Base-by-base conservation (phyloP, 148 eudicot genomes). In the Vaccinium macrocarpon region DNA sequence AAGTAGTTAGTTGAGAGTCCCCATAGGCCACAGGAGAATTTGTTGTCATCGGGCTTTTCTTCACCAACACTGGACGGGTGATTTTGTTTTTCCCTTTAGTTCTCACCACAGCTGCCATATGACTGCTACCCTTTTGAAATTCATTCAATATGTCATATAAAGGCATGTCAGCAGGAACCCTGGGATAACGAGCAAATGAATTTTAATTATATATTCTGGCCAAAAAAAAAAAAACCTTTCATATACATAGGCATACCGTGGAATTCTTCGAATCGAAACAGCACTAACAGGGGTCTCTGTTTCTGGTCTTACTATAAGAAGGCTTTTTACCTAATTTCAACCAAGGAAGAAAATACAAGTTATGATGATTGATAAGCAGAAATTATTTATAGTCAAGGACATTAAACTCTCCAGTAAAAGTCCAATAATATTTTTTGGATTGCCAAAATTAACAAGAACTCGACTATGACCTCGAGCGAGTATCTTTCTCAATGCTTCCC, bases 241-340 rank as follows among this genome's bases (percentile, higher is more conserved):
- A 48, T 25, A 80, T 46, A 48, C 76, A 78, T 11, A 72, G 73
- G 61, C 86, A 72, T 23, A 96, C 99, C 99, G 90, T 77, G 99
- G 99, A 87, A 96, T 92, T 88, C 91, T 96, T 78, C 99, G 86
- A 68, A 96, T 96, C 59, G 99, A 94, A 82, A 96, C 95, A 83
- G 99, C 97, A 88, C 99, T 93, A 18, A 96, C 98, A 66, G 99
- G 99, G 74, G 98, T 96, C 87, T 96, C 99, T n/a, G 99, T 96
- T 89, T 96, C 99, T 71, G 99, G 93, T 68, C 99, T 87, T 66
- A 96, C 99, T 38, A 98, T 94, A 81, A 96, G 94, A 88, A 96
- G 99, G 84, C 95, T 91, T 91, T 96, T 96, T 57, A 96, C 96
- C 99, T 96, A 83, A 83, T 82, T 23, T 73, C 80, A 70, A 82